Base-by-base conservation (phyloP, 441 rosid genomes). In the Jatropha multifida region DNA sequence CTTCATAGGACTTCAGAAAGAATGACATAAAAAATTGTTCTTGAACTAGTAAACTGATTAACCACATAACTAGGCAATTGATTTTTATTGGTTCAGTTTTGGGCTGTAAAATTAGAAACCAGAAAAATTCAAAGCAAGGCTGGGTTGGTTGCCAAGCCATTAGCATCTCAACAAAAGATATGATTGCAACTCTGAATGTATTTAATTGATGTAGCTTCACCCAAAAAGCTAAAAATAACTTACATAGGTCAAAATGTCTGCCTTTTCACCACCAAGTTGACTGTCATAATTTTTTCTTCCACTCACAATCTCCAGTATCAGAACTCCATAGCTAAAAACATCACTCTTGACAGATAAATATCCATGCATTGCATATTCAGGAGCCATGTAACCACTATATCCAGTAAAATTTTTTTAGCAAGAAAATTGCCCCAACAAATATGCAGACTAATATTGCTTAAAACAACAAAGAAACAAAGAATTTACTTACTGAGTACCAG, bases 341-440 rank as follows among this genome's bases (percentile, higher is more conserved):
- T 93, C 98, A 0, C 90, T 86, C 74, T 83, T 93, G 74, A 89
- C 92, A 0, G 98, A 94, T 76, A 94, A 84, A 82, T 88, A 86
- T 15, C 98, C 98, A 60, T 86, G 94, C 78, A 92, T 15, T 5
- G 93, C 97, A 86, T 93, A 93, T 79, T 91, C 98, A 52, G 98
- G 98, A 60, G 97, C 95, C 98, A 94, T 94, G 74, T 94, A 94
- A 76, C 97, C 97, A 80, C 97, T 94, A 85, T 88, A 85, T 75
- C 68, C 48, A 83, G 26, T 23, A 41, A 59, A 68, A 10, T 38
- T 20, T 4, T 46, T 64, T 20, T 5, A 17, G 17, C 3, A 27
- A 15, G 41, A 63, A 68, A 17, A 18, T 32, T 20, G 62, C 17
- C n/a, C 37, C 42, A 6, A 14, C 41, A 18, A 41, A 54, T 60